These are phyloP conservation scores for Globisporangium spiculum DNA, from an alignment of 352 stramenopile species.

Conservation along the genomic window DNA sequence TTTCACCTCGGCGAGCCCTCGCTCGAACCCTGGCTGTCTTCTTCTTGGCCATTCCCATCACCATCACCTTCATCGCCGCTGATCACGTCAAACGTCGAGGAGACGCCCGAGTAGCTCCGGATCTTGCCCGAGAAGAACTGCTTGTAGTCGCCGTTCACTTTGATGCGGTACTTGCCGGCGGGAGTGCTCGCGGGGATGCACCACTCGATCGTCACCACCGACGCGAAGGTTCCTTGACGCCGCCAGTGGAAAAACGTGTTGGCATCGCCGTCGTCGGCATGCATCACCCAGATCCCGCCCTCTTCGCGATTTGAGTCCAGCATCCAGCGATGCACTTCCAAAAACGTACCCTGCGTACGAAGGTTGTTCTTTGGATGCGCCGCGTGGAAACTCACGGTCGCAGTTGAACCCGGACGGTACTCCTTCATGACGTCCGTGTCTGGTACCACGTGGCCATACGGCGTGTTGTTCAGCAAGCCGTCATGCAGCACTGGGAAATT, in stretches of 20 bases:
- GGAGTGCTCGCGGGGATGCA: constrained; percentile 45
- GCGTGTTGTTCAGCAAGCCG: constrained; percentile 34
- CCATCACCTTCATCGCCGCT: neutral
- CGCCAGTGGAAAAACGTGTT: constrained; percentile 80
- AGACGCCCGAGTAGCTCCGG: constrained; percentile 52
- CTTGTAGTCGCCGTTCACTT: constrained; percentile 80
- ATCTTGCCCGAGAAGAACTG: constrained; percentile 51
- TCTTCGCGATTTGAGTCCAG: constrained; percentile 27
- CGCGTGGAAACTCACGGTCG: constrained; percentile 64
- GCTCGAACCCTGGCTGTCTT: neutral
- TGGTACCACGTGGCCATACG: constrained; percentile 56
- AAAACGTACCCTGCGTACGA: constrained; percentile 68
- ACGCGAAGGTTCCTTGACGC: constrained; percentile 67
- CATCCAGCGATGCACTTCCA: constrained; percentile 77
- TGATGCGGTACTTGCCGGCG: constrained; percentile 63
- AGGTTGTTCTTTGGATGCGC: constrained; percentile 85
- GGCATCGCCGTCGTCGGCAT: constrained; percentile 67
- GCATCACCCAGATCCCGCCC: constrained; percentile 63
- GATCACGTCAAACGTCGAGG: constrained; percentile 53
- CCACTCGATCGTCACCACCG: constrained; percentile 71
- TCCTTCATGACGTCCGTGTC: constrained; percentile 37
- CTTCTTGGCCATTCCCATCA: neutral
- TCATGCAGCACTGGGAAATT: constrained; percentile 77
- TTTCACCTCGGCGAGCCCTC: neutral
- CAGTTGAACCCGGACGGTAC: constrained; percentile 45